A percentile compares a stretch with the other conserved stretches of the same genome.
Conservation (phyloP, 139 green algal genomes). For the Chlamydomonas sp. region DNA sequence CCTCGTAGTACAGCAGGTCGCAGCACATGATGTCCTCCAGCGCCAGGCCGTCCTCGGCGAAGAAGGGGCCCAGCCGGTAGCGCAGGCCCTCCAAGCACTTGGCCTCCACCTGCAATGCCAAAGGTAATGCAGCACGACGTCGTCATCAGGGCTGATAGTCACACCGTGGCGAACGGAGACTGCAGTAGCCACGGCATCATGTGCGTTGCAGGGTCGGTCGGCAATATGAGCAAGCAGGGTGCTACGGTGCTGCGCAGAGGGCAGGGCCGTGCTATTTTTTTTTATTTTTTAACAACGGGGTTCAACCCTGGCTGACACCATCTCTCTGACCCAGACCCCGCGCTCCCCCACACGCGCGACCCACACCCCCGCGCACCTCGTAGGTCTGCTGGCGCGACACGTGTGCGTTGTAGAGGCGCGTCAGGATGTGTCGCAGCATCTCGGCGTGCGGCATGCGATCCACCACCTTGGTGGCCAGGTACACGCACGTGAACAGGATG, state of each 20-base stretch:
- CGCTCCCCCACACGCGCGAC: not conserved
- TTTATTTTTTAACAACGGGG: too few relatives aligned
- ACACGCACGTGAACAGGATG: slow-evolving; percentile 65
- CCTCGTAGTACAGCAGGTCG: too few relatives aligned
- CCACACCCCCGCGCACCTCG: not conserved
- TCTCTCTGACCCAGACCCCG: not conserved
- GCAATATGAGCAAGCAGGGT: too few relatives aligned
- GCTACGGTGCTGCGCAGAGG: too few relatives aligned
- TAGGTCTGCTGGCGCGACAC: slow-evolving; percentile 42
- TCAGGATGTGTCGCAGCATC: slow-evolving; percentile 59
- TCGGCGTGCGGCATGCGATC: slow-evolving; percentile 48
- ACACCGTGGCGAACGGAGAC: too few relatives aligned
- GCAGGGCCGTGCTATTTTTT: too few relatives aligned
- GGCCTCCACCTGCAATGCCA: slow-evolving; percentile 48
- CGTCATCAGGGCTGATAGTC: not conserved
- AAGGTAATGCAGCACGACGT: not conserved
- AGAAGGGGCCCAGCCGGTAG: slow-evolving; percentile 59
- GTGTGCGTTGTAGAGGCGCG: slow-evolving; percentile 2
- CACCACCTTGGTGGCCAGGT: slow-evolving; percentile 61
- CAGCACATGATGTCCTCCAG: too few relatives aligned
- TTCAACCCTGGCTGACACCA: not conserved
- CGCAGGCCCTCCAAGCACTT: slow-evolving; percentile 53
- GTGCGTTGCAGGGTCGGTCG: too few relatives aligned
- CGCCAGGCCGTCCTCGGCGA: slow-evolving; percentile 27
- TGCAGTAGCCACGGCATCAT: too few relatives aligned